These are phyloP conservation scores for Penicillium sp. DNA, from an alignment of 2,329 filamentous ascomycete species.

Conservation along the genomic window DNA sequence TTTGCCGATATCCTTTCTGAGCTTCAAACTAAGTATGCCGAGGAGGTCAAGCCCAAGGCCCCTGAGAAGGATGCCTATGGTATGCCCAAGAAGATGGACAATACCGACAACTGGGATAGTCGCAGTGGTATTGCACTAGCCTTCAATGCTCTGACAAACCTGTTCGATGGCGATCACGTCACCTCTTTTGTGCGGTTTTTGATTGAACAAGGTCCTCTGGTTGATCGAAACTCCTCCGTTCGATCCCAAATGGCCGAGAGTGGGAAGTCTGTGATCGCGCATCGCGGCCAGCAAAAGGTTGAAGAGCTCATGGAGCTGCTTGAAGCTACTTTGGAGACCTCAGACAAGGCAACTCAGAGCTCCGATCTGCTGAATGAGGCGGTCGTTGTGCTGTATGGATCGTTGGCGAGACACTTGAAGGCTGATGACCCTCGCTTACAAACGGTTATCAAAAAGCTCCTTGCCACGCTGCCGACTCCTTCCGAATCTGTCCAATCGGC, in stretches of 20 bases:
- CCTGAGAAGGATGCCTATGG: slow-evolving; percentile 88
- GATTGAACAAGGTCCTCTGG: slow-evolving; percentile 79
- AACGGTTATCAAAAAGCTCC: slow-evolving; percentile 75
- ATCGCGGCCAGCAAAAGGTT: slow-evolving; percentile 73
- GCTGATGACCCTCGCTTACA: slow-evolving; percentile 81
- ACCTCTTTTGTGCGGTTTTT: slow-evolving; percentile 77
- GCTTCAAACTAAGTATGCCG: slow-evolving; percentile 65
- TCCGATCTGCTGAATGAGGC: slow-evolving; percentile 93
- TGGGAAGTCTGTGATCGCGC: slow-evolving; percentile 71
- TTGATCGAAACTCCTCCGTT: slow-evolving; percentile 70
- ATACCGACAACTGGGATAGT: slow-evolving; percentile 84
- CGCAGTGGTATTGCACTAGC: slow-evolving; percentile 83
- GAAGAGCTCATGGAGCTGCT: slow-evolving; percentile 90
- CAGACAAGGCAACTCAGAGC: slow-evolving; percentile 72
- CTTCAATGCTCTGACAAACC: slow-evolving; percentile 71
- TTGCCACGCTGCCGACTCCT: slow-evolving; percentile 84
- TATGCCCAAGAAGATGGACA: slow-evolving; percentile 84
- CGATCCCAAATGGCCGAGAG: slow-evolving; percentile 88
- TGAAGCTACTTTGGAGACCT: slow-evolving; percentile 77
- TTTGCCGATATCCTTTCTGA: slow-evolving; percentile 58
- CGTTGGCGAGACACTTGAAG: slow-evolving; percentile 79
- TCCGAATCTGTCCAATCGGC: slow-evolving; percentile 97
- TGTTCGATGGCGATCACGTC: slow-evolving; percentile 63
- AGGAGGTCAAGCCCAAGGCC: slow-evolving; percentile 73
- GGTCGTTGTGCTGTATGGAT: slow-evolving; percentile 95